Evolutionary conservation across 345 rosid genomes (phyloP).

Genomic region (Eucalyptus marginata): DNA sequence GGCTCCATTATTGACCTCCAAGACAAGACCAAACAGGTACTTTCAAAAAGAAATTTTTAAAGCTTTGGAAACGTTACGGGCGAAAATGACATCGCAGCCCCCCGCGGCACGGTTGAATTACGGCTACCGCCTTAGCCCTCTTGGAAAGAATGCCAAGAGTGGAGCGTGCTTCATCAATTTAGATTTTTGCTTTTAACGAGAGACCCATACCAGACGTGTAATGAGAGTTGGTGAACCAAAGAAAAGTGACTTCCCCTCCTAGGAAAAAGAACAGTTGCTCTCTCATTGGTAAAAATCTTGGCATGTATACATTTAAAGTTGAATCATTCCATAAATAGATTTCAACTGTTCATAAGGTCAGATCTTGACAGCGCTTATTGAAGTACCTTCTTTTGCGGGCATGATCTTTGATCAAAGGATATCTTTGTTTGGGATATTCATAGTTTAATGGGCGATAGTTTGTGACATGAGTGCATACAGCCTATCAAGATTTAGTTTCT

Average conservation of each 20-base stretch:
- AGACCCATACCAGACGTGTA: not conserved
- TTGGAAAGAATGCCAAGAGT: not conserved
- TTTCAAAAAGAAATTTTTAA: not conserved
- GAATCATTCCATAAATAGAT: not conserved
- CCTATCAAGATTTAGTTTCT: not conserved
- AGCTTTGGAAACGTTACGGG: not conserved
- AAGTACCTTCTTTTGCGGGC: not conserved
- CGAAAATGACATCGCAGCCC: not conserved
- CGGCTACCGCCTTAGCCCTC: not conserved
- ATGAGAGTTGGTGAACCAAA: not conserved
- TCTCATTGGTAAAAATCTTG: not conserved
- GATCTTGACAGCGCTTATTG: not conserved
- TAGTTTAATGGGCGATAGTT: not conserved
- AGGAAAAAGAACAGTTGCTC: not conserved
- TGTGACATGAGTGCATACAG: not conserved
- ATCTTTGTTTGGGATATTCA: not conserved
- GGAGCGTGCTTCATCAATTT: not conserved
- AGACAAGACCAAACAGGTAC: slow-evolving; percentile 75
- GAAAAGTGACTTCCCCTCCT: not conserved
- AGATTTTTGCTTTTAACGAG: not conserved
- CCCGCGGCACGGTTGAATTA: not conserved
- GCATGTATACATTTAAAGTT: not conserved
- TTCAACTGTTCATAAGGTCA: not conserved
- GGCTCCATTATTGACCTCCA: slow-evolving; percentile 53
- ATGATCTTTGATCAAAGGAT: not conserved